phyloP scores from a whole-genome alignment of 495 filamentous ascomycete genomes.

The Oleoguttula mirabilis region DNA sequence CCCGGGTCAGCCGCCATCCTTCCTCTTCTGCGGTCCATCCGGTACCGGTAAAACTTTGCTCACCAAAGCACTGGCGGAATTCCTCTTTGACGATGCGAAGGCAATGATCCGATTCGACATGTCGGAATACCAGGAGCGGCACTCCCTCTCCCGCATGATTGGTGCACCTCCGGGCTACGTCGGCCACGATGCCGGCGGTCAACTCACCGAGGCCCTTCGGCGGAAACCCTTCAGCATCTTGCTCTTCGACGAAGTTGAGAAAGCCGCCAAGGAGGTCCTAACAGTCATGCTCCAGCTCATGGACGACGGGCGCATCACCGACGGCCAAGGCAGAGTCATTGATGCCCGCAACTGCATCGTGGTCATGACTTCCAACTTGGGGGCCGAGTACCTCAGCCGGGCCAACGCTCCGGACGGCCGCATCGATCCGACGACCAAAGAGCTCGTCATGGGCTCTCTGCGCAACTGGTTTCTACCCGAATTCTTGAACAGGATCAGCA shows the following conservation, averaged over 20 bases:
- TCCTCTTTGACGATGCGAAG: constrained; percentile 95
- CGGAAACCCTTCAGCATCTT: constrained; percentile 95
- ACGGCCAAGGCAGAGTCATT: constrained; percentile 87
- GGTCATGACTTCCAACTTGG: constrained; percentile 96
- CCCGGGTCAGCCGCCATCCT: constrained; percentile 90
- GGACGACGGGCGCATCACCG: constrained; percentile 97
- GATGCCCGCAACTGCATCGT: constrained; percentile 97
- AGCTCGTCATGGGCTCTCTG: constrained; percentile 78
- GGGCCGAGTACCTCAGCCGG: constrained; percentile 83
- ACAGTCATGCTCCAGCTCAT: constrained; percentile 96
- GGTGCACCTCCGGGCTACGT: constrained; percentile 95
- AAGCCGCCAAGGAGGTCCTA: constrained; percentile 93
- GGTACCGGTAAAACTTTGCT: constrained; percentile 96
- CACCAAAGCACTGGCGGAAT: constrained; percentile 92
- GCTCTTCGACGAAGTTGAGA: constrained; percentile 95
- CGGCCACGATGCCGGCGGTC: constrained; percentile 89
- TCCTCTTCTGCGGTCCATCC: constrained; percentile 96
- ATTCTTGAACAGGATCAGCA: constrained; percentile 94
- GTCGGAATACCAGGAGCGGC: constrained; percentile 98
- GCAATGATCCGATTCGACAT: constrained; percentile 99
- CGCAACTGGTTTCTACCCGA: constrained; percentile 95
- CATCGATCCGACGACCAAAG: constrained; percentile 76
- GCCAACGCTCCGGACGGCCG: constrained; percentile 62
- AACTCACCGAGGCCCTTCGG: constrained; percentile 86
- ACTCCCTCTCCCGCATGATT: constrained; percentile 93